Base-by-base conservation (phyloP, 768 basidiomycete genomes). In the Tephrocybe sp. region DNA sequence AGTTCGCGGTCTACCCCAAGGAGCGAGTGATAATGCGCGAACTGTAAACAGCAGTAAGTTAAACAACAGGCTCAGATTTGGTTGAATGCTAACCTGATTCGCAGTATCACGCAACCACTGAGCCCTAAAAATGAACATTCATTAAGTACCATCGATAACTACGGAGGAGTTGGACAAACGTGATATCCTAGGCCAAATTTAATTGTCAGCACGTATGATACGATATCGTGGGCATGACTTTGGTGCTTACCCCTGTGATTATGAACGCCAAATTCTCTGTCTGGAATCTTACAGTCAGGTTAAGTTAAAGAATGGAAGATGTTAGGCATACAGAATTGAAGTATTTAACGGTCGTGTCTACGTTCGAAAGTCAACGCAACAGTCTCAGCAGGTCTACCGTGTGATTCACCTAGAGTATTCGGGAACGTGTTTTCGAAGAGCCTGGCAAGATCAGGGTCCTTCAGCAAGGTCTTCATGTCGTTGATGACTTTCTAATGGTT, bases 101-200 rank as follows among this genome's bases (percentile, higher is more conserved):
- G 81, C 85, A 18, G 89, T 88, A 62, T 91, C 88, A 44, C 89
- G 84, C 32, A 91, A 74, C 89, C 89, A 91, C 61, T 90, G 88
- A 2, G 89, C 89, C 26, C 88, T 90, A 21, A 21, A 15, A 6
- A 52, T 18, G 34, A 50, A 12, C 8, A 26, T 45, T 21, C 33
- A 32, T 30, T 63, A 28, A 61, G 39, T 21, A 17, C 18, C 5
- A 36, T 36, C 15, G 34, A 36, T 20, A 7, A 6, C 17, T 8
- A 37, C 17, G 28, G 38, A 53, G 32, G 44, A 12, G n/a, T n/a
- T 47, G 32, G 10, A 73, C 83, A 42, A 64, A 89, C 88, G 84
- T 85, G 58, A 90, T 88, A 62, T 90, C 86, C 85, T 87, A 33
- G 43, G 11, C n/a, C n/a, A n/a, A n/a, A n/a, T n/a, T n/a, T n/a